These are phyloP conservation scores for Candida insectorum DNA, from an alignment of 805 yeast genomes.

Conservation along the genomic window DNA sequence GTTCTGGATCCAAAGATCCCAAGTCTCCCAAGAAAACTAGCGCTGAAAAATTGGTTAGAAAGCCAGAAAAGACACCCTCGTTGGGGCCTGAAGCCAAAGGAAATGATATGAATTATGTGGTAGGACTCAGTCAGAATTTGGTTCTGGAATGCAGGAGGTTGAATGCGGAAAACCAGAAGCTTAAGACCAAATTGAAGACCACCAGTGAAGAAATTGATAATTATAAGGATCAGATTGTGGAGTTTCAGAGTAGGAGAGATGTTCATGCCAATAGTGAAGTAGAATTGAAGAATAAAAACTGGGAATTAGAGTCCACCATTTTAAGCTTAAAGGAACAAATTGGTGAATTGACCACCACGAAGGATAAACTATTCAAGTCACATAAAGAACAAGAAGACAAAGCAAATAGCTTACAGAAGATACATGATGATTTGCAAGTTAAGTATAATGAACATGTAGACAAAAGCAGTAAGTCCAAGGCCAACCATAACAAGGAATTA, in stretches of 20 bases:
- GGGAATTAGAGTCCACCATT: slow-evolving; percentile 60
- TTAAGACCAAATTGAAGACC: slow-evolving; percentile 40
- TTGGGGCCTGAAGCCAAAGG: slow-evolving; percentile 45
- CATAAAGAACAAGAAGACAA: slow-evolving; percentile 32
- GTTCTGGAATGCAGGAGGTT: slow-evolving; percentile 67
- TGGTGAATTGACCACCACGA: slow-evolving; percentile 35
- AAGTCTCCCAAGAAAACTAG: slow-evolving; percentile 9
- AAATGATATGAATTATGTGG: slow-evolving; percentile 67
- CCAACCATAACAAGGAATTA: slow-evolving; percentile 38
- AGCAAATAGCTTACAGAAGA: slow-evolving; percentile 32
- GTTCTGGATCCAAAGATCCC: slow-evolving; percentile 13
- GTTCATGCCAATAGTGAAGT: slow-evolving; percentile 42
- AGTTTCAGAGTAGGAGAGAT: slow-evolving; percentile 30
- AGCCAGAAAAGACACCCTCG: slow-evolving; percentile 20
- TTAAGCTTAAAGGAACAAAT: slow-evolving; percentile 44
- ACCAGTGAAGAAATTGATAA: slow-evolving; percentile 42
- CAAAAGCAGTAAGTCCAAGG: slow-evolving; percentile 34
- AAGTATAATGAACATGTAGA: slow-evolving; percentile 38
- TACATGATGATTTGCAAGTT: slow-evolving; percentile 46
- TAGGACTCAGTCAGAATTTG: slow-evolving; percentile 70
- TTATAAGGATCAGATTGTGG: slow-evolving; percentile 31
- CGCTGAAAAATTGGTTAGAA: slow-evolving; percentile 6
- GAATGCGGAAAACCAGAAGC: slow-evolving; percentile 57
- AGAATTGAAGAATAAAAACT: slow-evolving; percentile 54
- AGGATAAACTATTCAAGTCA: slow-evolving; percentile 32